Conservation (phyloP, 768 basidiomycete species). For the Leccinum subtestaceum region DNA sequence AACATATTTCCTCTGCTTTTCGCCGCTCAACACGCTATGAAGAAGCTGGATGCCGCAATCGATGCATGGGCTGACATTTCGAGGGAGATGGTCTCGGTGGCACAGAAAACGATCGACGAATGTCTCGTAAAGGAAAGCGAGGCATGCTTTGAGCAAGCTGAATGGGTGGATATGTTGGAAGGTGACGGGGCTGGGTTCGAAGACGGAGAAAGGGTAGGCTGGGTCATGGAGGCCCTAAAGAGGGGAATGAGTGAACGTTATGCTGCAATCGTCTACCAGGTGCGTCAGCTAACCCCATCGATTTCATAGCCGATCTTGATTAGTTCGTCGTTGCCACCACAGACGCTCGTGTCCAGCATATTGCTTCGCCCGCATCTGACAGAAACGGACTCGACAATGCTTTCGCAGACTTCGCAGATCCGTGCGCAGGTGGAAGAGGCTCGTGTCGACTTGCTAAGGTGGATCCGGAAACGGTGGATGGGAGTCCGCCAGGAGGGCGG, state of each 20-base stretch:
- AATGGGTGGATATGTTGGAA: slow-evolving; percentile 76
- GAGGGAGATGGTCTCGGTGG: slow-evolving; percentile 62
- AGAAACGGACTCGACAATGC: slow-evolving; percentile 56
- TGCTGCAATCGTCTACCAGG: slow-evolving; percentile 78
- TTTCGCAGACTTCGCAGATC: slow-evolving; percentile 67
- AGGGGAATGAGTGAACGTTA: slow-evolving; percentile 61
- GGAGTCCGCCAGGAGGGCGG: slow-evolving; percentile 72
- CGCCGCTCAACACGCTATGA: slow-evolving; percentile 59
- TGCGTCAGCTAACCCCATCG: slow-evolving; percentile 23
- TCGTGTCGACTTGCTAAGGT: slow-evolving; percentile 42
- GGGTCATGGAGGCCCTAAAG: slow-evolving; percentile 64
- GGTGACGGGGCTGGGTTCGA: slow-evolving; percentile 72
- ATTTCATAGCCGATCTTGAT: not conserved
- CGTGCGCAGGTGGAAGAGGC: slow-evolving; percentile 74
- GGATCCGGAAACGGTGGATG: slow-evolving; percentile 79
- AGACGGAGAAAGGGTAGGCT: slow-evolving; percentile 75
- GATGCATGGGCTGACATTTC: slow-evolving; percentile 44
- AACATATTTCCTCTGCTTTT: slow-evolving; percentile 71
- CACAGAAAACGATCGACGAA: slow-evolving; percentile 61
- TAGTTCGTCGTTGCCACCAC: slow-evolving; percentile 22
- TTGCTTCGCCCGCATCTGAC: slow-evolving; percentile 65
- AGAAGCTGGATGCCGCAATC: slow-evolving; percentile 51
- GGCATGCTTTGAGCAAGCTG: slow-evolving; percentile 60
- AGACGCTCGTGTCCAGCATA: slow-evolving; percentile 73
- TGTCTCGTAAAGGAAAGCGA: slow-evolving; percentile 58